These are phyloP conservation scores for Excoecaria cochinchinensis DNA, from an alignment of 345 rosid species.

Conservation along the genomic window DNA sequence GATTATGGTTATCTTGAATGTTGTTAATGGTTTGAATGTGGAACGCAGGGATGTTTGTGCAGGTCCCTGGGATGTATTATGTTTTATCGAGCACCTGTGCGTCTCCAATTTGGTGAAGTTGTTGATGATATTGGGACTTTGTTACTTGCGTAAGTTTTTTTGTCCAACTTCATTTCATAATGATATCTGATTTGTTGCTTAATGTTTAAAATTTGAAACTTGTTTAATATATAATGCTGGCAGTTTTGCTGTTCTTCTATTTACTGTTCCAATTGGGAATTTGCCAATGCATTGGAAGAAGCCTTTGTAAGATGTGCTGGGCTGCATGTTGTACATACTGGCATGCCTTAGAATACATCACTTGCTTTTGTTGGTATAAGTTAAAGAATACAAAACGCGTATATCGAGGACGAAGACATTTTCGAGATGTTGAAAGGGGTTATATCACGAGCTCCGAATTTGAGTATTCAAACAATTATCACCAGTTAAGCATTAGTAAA, in stretches of 20 bases:
- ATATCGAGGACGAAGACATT: constrained; percentile 21
- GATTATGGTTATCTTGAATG: background rate
- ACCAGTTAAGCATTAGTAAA: background rate
- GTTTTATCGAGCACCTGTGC: constrained; percentile 79
- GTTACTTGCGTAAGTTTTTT: constrained; percentile 48
- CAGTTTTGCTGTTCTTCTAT: constrained; percentile 69
- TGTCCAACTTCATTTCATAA: background rate
- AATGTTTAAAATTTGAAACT: background rate
- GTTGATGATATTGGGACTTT: constrained; percentile 52
- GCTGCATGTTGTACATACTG: constrained; percentile 58
- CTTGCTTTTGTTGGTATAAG: constrained; percentile 25
- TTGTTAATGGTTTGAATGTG: no score
- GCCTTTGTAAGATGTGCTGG: constrained; percentile 77
- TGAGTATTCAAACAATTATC: background rate
- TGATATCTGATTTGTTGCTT: no score
- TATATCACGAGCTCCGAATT: constrained; percentile 9
- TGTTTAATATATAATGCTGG: constrained; percentile 1
- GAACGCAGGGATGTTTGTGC: constrained; percentile 58
- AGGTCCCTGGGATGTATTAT: constrained; percentile 70
- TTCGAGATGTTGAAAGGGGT: constrained; percentile 12
- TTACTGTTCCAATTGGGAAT: constrained; percentile 67
- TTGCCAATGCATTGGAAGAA: constrained; percentile 48
- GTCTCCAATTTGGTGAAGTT: constrained; percentile 59
- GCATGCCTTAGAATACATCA: constrained; percentile 41
- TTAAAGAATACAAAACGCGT: constrained; percentile 17